Base-by-base conservation (phyloP, 495 filamentous ascomycete species). In the Pseudevernia furfuracea region DNA sequence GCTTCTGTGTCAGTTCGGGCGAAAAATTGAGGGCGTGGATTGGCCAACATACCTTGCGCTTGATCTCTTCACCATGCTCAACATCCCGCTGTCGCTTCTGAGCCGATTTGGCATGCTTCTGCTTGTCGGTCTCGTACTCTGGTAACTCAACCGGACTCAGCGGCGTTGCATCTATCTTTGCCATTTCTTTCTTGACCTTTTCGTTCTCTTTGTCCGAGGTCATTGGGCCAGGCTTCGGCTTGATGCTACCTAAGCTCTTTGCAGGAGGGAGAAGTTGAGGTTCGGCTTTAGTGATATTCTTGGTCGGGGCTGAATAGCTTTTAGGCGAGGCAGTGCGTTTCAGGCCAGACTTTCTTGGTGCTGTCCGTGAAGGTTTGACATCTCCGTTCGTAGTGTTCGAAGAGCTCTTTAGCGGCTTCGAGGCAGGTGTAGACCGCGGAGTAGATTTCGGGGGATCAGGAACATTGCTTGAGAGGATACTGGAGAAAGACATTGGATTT, bases 401-500 rank as follows among this genome's bases (percentile, higher is more conserved):
- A 55, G 67, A 37, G 30, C 19, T 41, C 25, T 64, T 67, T 28
- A 43, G 38, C n/a, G 70, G 67, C 53, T 70, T 71, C 6, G 59
- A 28, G 43, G 64, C 32, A 19, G 71, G 60, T 17, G 69, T 62
- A 21, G 68, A 60, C 14, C 66, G 62, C 9, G 69, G 67, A 25
- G 68, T 36, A 53, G 66, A 25, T n/a, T 61, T 65, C 37, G 79
- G 72, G 36, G 84, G 81, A 53, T 90, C 89, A 71, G 79, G 74
- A 23, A 80, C 75, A 32, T 88, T 82, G 64, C 81, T 87, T 2
- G 90, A 92, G 43, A 96, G 83, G 62, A 96, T 95, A 71, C 89
- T 94, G 39, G 90, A 91, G 68, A 96, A 91, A 4, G 90, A 90
- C 91, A 96, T 96, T 19, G 91, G 88, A 74, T 92, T 87, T 25